Evolutionary conservation across 345 rosid genomes (phyloP), one percentile per base, ranked within the genome.

Genomic region (Syzygium grande): DNA sequence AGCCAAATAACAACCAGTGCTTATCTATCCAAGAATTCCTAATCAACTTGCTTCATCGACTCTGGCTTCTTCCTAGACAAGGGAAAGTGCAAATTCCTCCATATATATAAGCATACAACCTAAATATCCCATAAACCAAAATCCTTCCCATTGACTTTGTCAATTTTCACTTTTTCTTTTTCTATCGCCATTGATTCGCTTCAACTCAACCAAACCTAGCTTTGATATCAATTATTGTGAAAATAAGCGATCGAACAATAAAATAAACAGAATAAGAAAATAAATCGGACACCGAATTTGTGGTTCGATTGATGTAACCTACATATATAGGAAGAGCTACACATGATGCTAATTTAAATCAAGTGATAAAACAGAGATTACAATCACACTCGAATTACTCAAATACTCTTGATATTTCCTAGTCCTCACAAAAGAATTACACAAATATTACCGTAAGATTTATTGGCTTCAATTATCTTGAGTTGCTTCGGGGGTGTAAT

Each of bases 231-330:
- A 11, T 59, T 65, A 2, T 65, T 65, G 78, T 16, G 23, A 9
- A 65, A 65, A 0, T 11, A 30, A 65, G 2, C 7, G 6, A 65
- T 30, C 25, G 43, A 41, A 41, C 6, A 5, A 41, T 41, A 41
- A 41, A 41, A 41, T 41, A 41, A 41, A 41, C 6, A 41, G 43
- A 41, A 41, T 41, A 41, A 41, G 5, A 30, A 65, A 65, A 30
- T 7, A 30, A 65, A 65, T 6, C 17, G 41, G 2, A 30, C 4
- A 30, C 11, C 41, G 29, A 1, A 14, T 19, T 15, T 65, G 22
- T 65, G 12, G 2, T 9, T 65, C 1, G 0, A 5, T 38, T 11
- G 0, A 2, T 65, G 22, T 65, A 9, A 65, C 22, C 22, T 2
- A 65, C 11, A 16, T 8, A 2, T 16, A 65, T 4, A 9, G 21